Evolutionary conservation across 1,139 yeast genomes (phyloP), one percentile per base, ranked within the genome.

Genomic region (Yamadazyma membranifaciens): DNA sequence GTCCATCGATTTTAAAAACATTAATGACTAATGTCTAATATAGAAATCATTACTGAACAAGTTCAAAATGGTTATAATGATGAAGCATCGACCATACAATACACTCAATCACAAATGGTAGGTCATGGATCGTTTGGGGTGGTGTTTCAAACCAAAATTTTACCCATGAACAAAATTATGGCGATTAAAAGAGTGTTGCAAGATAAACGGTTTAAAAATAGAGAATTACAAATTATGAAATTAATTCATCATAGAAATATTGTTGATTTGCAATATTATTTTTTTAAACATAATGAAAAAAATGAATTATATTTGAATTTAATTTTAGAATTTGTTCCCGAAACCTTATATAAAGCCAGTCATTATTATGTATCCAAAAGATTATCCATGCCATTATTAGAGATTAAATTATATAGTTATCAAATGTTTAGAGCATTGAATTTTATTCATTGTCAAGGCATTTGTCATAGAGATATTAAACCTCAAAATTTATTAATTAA

Each of bases 41-140:
- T 69, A 60, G 86, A 82, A 55, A 69, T 81, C 43, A 73, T 83
- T 38, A 75, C 81, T 38, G 91, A 85, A 60, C 80, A 77, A 46
- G 95, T 83, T 46, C 81, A 78, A 54, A 85, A 83, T 54, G 92
- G 94, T 39, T 82, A 76, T 54, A 79, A 85, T 14, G 91, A 87
- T 44, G 83, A 80, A 49, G 56, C 71, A 31, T 73, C 73, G 43
- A 76, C 76, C 41, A 72, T 87, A 44, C 78, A 77, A 46, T 86
- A 84, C 65, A 79, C 87, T 26, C 87, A 83, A 57, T 78, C 81
- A 43, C 81, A 87, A 55, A 91, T 91, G 74, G 95, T 91, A 39
- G 98, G 98, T 13, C 95, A 88, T 63, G 98, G 98, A 12, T 89
- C 98, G 15, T 92, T 92, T 69, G 98, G 98, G 4, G 92, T 89